A percentile compares a stretch with the other conserved stretches of the same genome.
Conservation (phyloP, 73 alveolate genomes). For the Stentor roeselii region DNA sequence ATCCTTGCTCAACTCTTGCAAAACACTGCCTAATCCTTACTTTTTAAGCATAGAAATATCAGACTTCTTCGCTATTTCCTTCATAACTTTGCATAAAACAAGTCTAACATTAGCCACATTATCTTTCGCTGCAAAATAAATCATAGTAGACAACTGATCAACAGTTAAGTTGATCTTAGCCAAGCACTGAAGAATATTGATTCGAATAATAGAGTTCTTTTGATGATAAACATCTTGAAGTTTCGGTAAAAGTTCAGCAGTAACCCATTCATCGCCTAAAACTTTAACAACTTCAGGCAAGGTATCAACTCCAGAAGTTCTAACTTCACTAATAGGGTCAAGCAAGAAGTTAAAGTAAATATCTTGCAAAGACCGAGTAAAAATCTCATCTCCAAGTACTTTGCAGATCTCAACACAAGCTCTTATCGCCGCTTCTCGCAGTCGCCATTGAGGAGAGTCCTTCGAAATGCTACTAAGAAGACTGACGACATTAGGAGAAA, state of each 20-base stretch:
- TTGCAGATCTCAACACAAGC: conserved; percentile 54
- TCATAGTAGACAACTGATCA: conserved; percentile 45
- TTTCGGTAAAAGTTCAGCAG: conserved; percentile 74
- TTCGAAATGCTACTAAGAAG: conserved; percentile 77
- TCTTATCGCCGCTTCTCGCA: conserved; percentile 84
- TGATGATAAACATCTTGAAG: conserved; percentile 71
- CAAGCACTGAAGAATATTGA: conserved; percentile 72
- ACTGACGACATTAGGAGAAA: conserved; percentile 59
- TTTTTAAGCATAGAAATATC: too few relatives aligned
- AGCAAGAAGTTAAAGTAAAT: conserved; percentile 79
- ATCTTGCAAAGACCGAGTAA: conserved; percentile 72
- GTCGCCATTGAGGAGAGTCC: conserved; percentile 97
- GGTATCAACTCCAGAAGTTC: conserved; percentile 83
- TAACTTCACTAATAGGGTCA: conserved; percentile 91
- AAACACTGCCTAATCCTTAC: too few relatives aligned
- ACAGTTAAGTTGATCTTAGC: neutral
- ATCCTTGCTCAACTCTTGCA: too few relatives aligned
- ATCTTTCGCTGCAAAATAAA: conserved; percentile 91
- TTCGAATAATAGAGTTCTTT: conserved; percentile 82
- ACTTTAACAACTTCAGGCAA: conserved; percentile 66
- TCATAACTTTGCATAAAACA: conserved; percentile 75
- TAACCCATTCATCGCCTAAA: conserved; percentile 87
- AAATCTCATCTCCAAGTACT: conserved; percentile 74
- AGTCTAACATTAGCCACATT: conserved; percentile 90
- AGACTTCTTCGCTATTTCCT: too few relatives aligned